Percentiles rank a stretch among this genome's conserved stretches.
These are phyloP conservation scores for Penicillium sp. DNA, from an alignment of 2,329 filamentous ascomycete genomes.

Conservation along the genomic window DNA sequence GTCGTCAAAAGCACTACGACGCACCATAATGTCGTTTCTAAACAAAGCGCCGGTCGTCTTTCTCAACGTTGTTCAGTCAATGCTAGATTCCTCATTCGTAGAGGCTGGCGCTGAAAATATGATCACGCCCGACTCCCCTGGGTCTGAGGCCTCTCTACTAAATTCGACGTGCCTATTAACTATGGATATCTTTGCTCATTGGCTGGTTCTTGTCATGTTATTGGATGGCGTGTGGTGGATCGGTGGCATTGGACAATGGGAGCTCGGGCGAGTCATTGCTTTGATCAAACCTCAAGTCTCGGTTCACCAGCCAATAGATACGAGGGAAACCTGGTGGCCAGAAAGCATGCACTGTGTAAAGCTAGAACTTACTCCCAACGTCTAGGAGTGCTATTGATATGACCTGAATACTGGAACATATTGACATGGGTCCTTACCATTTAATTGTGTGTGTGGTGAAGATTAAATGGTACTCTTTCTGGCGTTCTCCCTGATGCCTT, in stretches of 20 bases:
- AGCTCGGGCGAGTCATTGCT: conserved; percentile 23
- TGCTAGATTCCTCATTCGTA: conserved; percentile 19
- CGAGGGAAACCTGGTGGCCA: conserved; percentile 24
- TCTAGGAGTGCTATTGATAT: no score
- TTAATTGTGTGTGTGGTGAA: no score
- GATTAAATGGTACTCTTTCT: no score
- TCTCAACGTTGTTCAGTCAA: conserved; percentile 37
- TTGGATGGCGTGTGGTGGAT: conserved; percentile 39
- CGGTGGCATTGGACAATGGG: conserved; percentile 27
- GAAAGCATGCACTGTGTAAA: conserved; percentile 19
- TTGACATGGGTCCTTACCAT: no score
- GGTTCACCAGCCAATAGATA: conserved; percentile 5
- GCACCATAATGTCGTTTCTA: conserved; percentile 44
- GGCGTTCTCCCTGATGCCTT: no score
- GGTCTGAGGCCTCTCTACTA: conserved; percentile 1
- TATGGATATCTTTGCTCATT: conserved; percentile 33
- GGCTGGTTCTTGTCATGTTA: conserved; percentile 33
- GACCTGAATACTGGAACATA: no score
- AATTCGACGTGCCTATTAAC: conserved; percentile 16
- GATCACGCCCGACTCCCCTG: conserved; percentile 1
- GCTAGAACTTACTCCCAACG: no score
- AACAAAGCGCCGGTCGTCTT: conserved; percentile 39
- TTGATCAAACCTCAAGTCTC: conserved; percentile 11
- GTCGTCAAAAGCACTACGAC: conserved; percentile 33
- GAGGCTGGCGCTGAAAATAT: neutral